Evolutionary conservation across 768 basidiomycete species (phyloP).

Genomic region (Udeniomyces megalosporus): DNA sequence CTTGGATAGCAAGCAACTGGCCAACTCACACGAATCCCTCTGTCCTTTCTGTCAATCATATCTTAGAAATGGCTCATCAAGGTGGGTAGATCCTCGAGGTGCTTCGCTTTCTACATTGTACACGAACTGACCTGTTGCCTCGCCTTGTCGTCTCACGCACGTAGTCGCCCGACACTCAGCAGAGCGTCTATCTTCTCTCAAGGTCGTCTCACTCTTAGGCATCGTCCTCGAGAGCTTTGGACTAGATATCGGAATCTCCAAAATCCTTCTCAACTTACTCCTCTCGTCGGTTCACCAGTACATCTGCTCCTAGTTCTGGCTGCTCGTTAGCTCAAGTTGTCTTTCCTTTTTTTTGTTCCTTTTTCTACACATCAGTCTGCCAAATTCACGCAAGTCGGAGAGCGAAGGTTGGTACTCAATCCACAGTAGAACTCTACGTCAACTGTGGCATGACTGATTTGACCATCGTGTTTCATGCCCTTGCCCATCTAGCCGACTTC

Average conservation of each 20-base stretch:
- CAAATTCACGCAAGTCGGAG: constrained; percentile 69
- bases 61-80: constrained; percentile 55
- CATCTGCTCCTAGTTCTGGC: too few relatives aligned
- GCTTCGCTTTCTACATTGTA: neutral
- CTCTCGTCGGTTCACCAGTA: constrained; percentile 30
- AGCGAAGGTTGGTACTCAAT: constrained; percentile 47
- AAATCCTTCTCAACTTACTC: constrained; percentile 37
- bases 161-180: constrained; percentile 32
- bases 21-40: neutral
- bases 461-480: neutral
- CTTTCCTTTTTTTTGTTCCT: constrained; percentile 1
- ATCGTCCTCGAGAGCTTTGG: constrained; percentile 36
- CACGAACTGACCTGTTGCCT: constrained; percentile 12
- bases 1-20: neutral
- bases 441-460: neutral
- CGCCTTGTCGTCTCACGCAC: neutral
- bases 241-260: constrained; percentile 41
- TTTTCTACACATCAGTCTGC: constrained; percentile 36
- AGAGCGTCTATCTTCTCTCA: constrained; percentile 31
- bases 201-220: constrained; percentile 34
- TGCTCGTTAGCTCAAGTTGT: constrained; percentile 6
- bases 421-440: neutral
- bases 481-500: constrained; percentile 46
- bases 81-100: too few relatives aligned
- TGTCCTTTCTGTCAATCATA: neutral